phyloP scores from a whole-genome alignment of 2,329 filamentous ascomycete genomes.

The Byssochlamys sp. region DNA sequence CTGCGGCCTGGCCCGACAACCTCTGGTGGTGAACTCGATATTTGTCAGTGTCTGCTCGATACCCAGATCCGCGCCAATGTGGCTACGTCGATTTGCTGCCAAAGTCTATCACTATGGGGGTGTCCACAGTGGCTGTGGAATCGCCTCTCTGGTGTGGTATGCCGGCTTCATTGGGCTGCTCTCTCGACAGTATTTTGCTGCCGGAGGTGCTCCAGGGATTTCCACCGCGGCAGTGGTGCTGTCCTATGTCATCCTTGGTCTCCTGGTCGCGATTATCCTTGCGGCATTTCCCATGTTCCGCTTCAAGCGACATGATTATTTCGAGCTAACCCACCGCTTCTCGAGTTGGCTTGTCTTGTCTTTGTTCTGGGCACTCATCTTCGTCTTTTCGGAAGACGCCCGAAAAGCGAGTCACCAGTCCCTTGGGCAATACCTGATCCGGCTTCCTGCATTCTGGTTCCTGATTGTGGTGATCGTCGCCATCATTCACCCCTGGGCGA shows the following conservation, averaged over 20 bases:
- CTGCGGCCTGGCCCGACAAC: conserved; percentile 43
- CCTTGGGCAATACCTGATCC: conserved; percentile 33
- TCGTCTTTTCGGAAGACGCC: conserved; percentile 45
- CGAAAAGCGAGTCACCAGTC: conserved; percentile 23
- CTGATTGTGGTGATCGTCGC: conserved; percentile 54
- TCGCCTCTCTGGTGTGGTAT: conserved; percentile 42
- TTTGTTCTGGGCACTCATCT: conserved; percentile 56
- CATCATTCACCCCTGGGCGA: conserved; percentile 63
- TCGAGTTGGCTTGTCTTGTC: conserved; percentile 59
- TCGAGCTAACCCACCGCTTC: conserved; percentile 64
- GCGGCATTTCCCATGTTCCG: conserved; percentile 58
- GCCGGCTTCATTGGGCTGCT: conserved; percentile 27
- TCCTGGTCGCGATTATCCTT: conserved; percentile 51
- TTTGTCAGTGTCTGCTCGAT: conserved; percentile 38
- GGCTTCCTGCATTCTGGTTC: conserved; percentile 56
- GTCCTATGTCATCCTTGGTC: conserved; percentile 48
- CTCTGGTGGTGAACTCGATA: conserved; percentile 44
- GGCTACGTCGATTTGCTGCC: conserved; percentile 37
- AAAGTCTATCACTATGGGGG: conserved; percentile 49
- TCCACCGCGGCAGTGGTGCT: conserved; percentile 41
- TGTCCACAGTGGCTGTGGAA: conserved; percentile 43
- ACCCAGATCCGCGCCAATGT: conserved; percentile 37
- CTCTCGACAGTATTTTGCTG: conserved; percentile 24
- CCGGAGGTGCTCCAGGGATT: conserved; percentile 9
- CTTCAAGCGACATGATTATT: conserved; percentile 54